phyloP scores from a whole-genome alignment of 805 yeast genomes.

The Vanderwaltozyma polyspora region DNA sequence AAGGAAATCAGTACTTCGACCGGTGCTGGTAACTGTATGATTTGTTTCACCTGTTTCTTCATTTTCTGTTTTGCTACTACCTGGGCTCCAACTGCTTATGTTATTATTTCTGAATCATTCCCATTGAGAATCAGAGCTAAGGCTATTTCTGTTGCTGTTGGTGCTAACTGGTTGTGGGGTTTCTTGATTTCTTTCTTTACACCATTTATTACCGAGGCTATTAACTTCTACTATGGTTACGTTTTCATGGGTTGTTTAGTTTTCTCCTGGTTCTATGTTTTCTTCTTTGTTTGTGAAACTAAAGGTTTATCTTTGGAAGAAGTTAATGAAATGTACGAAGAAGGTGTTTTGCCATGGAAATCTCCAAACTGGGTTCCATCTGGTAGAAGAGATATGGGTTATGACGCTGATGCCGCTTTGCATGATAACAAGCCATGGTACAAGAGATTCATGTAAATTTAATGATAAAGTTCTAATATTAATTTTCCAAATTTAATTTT shows the following conservation, averaged over 20 bases:
- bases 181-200: conserved; percentile 58
- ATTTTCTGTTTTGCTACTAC: conserved; percentile 65
- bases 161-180: conserved; percentile 59
- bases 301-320: conserved; percentile 72
- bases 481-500: background rate
- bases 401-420: conserved; percentile 17
- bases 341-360: conserved; percentile 32
- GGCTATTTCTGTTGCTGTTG: conserved; percentile 48
- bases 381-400: conserved; percentile 20
- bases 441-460: conserved; percentile 4
- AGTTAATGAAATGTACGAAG: conserved; percentile 50
- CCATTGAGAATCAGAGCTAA: conserved; percentile 59
- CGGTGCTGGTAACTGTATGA: conserved; percentile 60
- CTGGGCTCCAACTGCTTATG: conserved; percentile 65
- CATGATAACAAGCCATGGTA: conserved; percentile 19
- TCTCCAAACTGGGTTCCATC: conserved; percentile 43
- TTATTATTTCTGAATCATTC: conserved; percentile 56
- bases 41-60: conserved; percentile 57
- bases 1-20: conserved; percentile 33
- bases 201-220: conserved; percentile 53
- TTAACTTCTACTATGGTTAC: conserved; percentile 62
- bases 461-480: background rate
- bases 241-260: conserved; percentile 46
- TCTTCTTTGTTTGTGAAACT: conserved; percentile 63
- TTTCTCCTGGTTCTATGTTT: conserved; percentile 48